Evolutionary conservation across 768 basidiomycete species (phyloP), one percentile per base, ranked within the genome.

Genomic region (Leccinum broughii): DNA sequence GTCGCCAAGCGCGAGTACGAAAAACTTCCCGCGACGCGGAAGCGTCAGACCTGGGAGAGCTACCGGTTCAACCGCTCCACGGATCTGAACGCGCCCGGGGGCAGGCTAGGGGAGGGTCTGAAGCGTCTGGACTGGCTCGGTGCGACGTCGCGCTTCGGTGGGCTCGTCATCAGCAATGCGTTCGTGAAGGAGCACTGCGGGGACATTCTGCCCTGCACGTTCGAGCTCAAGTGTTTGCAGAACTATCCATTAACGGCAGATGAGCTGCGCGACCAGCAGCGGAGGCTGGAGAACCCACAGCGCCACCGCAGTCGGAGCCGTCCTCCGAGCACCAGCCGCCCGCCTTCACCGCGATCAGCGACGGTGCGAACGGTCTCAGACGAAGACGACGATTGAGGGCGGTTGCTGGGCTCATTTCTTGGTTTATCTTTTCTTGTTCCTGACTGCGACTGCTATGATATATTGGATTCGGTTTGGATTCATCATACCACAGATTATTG

Each of bases 11-110:
- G 73, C 20, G 88, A 92, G 60, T 89, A 78, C 67, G 78, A 83
- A 5, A 61, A 65, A 3, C 70, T 85, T 6, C 34, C 77, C 0
- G 39, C 59, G 3, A 55, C 46, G n/a, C 75, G 74, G 14, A 77
- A 82, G 61, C 76, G 76, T 1, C 70, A 75, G 10, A 76, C 90
- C 13, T 75, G 75, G 46, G 75, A 79, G 28, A 78, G 84, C 34
- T 92, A 90, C 70, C 74, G 78, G 37, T 77, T 82, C 68, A 92
- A 93, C 68, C 82, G 91, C 20, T 87, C 87, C 10, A 81, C 84
- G 9, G 80, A 80, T 32, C 75, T 75, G 26, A 84, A 83, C 52
- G 89, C 86, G 2, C 90, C 91, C 1, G 91, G 91, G 0, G 91
- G 89, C 0, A 73, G 74, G 46, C 79, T 92, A 4, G 84, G 83